Evolutionary conservation across 192 early-diverging fungal species (phyloP), one percentile per base, ranked within the genome.

Genomic region (Backusella morwellensis): DNA sequence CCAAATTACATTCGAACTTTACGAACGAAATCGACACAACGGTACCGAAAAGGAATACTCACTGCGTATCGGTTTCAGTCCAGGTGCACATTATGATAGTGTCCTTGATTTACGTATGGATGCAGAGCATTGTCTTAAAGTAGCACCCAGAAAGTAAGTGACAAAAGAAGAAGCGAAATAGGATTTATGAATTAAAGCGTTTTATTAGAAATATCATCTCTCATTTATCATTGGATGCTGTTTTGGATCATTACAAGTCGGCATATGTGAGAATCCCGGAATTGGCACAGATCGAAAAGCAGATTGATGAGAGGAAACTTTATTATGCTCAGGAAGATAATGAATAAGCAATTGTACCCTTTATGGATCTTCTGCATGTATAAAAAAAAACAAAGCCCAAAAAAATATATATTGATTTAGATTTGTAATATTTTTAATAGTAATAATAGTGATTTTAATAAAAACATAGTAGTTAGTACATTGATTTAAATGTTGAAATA

Each of bases 1-100:
- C 0, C 97, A 99, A 75, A 99, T 99, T 68, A 97, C 95, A 12
- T 98, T 99, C 83, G 97, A 99, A 81, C 84, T 99, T 1, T 96
- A 98, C 73, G 97, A 98, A 86, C 86, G 97, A 52, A 91, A 85
- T 69, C 83, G 87, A 35, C 81, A 89, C 59, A 70, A 80, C 42
- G 75, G 89, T 41, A 66, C 42, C 2, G 83, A 87, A 3, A 87
- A 89, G 40, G 97, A 99, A 82, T 97, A 95, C 79, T 96, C 95
- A 6, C 86, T 99, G 26, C 85, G 97, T 6, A 89, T 99, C 34
- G 94, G 90, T 7, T 96, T 98, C 78, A 93, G 92, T n/a, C 95
- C 95, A 6, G 97, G 97, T 7, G 95, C 97, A 26, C 92, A 95
- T 75, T 93, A 95, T 78, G 88, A 94, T 70, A 96, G 97, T 70